Base-by-base conservation (phyloP, 331 rosid genomes). In the Stylosanthes scabra region DNA sequence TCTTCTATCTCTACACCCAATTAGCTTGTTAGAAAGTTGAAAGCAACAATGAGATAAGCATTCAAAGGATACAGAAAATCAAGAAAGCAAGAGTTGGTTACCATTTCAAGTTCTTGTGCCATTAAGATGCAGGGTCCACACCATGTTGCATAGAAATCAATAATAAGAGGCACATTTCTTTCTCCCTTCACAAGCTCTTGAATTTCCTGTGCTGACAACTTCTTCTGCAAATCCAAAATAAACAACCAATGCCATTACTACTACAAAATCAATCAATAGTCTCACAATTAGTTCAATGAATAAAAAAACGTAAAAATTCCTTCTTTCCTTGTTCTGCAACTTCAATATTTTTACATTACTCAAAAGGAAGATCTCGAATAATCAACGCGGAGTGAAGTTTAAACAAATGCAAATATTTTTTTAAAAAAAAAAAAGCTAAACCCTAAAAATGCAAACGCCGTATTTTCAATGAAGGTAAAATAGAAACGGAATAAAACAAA, bases 51-150 rank as follows among this genome's bases (percentile, higher is more conserved):
- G 71, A 5, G 16, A 67, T 66, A 37, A 8, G 44, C 58, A 62
- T 27, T 42, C 20, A 11, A 25, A 25, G 46, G 39, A 42, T 28
- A 11, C 16, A 13, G 16, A 2, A 41, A 46, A 39, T 37, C 40
- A 42, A 37, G 63, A 68, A 55, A 52, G 44, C 74, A 59, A 59
- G 54, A 47, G 54, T 47, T 6, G 39, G 41, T 40, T 20, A 94
- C 99, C 96, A 86, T 94, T 83, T 91, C 96, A 60, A 94, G 95
- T 87, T 91, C 99, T 88, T 88, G 97, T 68, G 99, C 97, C 97
- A 91, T 91, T 70, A 94, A 82, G 65, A 94, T 88, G 78, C 96
- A 94, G 34, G 96, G 99, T 39, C 96, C 96, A 63, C 97, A 91
- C 97, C 99, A 94, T 13, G 97, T 91, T 25, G 99, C 97, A 71